phyloP scores from a whole-genome alignment of 441 rosid species.

The Macaranga tanarius region DNA sequence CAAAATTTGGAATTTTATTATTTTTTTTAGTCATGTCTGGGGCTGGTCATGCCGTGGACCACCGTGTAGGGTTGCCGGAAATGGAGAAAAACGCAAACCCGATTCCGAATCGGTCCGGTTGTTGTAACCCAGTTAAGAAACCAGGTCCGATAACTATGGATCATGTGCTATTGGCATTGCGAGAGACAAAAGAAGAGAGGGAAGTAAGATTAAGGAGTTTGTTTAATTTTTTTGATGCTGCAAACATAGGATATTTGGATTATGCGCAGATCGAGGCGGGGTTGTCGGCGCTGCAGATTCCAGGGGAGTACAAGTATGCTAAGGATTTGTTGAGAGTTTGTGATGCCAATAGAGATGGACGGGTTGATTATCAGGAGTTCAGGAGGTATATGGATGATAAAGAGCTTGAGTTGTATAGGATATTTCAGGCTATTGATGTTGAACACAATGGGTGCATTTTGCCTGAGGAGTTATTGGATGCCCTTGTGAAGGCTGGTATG shows the following conservation, averaged over 20 bases:
- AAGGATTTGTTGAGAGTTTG: conserved; percentile 84
- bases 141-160: conserved; percentile 73
- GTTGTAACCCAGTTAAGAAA: conserved; percentile 53
- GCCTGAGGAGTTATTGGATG: conserved; percentile 95
- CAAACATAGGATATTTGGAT: conserved; percentile 66
- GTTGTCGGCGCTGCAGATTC: conserved; percentile 79
- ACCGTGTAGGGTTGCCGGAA: conserved; percentile 41
- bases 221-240: conserved; percentile 75
- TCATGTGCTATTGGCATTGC: conserved; percentile 76
- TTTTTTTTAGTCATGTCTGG: conserved; percentile 21
- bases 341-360: conserved; percentile 82
- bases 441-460: conserved; percentile 93
- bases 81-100: conserved; percentile 39
- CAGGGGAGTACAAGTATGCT: conserved; percentile 80
- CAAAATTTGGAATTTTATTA: not conserved
- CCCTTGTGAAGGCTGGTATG: conserved; percentile 88
- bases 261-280: conserved; percentile 82
- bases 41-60: conserved; percentile 47
- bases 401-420: conserved; percentile 90
- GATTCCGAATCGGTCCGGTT: conserved; percentile 33
- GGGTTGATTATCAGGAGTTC: conserved; percentile 83
- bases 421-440: conserved; percentile 95
- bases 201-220: conserved; percentile 69
- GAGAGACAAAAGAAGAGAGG: conserved; percentile 87
- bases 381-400: conserved; percentile 89